Base-by-base conservation (phyloP, 441 rosid genomes). In the Syzygium malaccense region DNA sequence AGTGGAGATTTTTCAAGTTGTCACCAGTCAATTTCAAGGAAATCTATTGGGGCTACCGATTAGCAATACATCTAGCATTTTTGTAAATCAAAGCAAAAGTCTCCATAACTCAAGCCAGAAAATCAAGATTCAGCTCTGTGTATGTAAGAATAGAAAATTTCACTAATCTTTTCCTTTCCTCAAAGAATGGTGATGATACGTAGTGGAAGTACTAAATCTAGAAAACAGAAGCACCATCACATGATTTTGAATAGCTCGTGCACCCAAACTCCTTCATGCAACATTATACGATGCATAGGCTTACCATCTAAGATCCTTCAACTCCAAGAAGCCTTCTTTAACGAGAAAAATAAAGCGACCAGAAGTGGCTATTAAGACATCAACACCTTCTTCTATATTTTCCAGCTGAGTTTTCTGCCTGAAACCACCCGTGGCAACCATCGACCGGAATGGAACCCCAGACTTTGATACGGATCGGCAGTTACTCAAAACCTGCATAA, bases 341-440 rank as follows among this genome's bases (percentile, higher is more conserved):
- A 96, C 90, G 19, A 97, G 93, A 93, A 90, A 96, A 92, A 90
- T 94, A 94, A 96, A 96, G 88, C 98, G 98, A 91, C 99, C 99
- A 30, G 99, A 98, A 26, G 99, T 96, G 80, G 96, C 98, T 71
- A 96, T 96, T 90, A 97, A 90, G 88, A 97, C 94, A 90, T 96
- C 98, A 51, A 95, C 94, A 62, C 96, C 97, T 89, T 92, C 95
- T 90, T 96, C 94, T 84, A 97, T 92, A 91, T 91, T 96, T 93
- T 97, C 98, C 88, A 94, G 91, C 91, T 97, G 99, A 75, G 99
- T 96, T 92, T 92, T 95, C 91, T 96, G 99, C 87, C 94, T 93
- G 95, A 96, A 96, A 87, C 98, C 99, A 87, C 98, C 99, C 0
- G 98, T 97, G 89, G 93, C 96, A 87, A 94, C 97, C 97, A 96